Base-by-base conservation (phyloP, 2,329 filamentous ascomycete genomes). In the Calcarisporium arbuscula region DNA sequence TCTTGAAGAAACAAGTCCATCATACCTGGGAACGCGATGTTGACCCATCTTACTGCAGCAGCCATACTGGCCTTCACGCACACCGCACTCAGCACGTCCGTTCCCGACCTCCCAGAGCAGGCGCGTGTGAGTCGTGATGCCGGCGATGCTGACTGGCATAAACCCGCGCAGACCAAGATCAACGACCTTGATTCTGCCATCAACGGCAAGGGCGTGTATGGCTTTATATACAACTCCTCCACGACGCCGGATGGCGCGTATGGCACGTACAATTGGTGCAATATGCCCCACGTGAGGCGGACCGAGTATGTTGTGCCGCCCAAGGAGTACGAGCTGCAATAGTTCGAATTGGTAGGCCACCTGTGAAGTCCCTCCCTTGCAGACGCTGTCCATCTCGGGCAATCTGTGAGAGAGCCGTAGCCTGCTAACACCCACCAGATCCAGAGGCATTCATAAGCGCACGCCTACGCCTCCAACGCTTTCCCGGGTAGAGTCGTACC, bases 371-470 rank as follows among this genome's bases (percentile, higher is more conserved):
- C 14, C 25, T 19, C 25, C 31, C 11, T 19, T 8, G 15, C 6
- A n/a, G n/a, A n/a, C n/a, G n/a, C n/a, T n/a, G n/a, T n/a, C n/a
- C n/a, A n/a, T n/a, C n/a, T n/a, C n/a, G n/a, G n/a, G n/a, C n/a
- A n/a, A n/a, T n/a, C n/a, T n/a, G n/a, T n/a, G n/a, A n/a, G n/a
- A n/a, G n/a, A n/a, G n/a, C n/a, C n/a, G n/a, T n/a, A n/a, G n/a
- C n/a, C n/a, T n/a, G n/a, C n/a, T n/a, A n/a, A n/a, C n/a, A n/a
- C n/a, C n/a, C n/a, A n/a, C n/a, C 27, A 80, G 70, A 82, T 89
- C 32, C 85, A 92, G 51, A 74, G 86, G 33, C 86, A 92, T 53
- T n/a, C 85, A 92, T 58, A 92, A 92, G 54, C 75, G 86, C 16
- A 92, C 85, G 0, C 85, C 85, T 92, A 92, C 53, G 74, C 82